These are phyloP conservation scores for Apiospora sp. DNA, from an alignment of 2,329 filamentous ascomycete species.

Conservation along the genomic window DNA sequence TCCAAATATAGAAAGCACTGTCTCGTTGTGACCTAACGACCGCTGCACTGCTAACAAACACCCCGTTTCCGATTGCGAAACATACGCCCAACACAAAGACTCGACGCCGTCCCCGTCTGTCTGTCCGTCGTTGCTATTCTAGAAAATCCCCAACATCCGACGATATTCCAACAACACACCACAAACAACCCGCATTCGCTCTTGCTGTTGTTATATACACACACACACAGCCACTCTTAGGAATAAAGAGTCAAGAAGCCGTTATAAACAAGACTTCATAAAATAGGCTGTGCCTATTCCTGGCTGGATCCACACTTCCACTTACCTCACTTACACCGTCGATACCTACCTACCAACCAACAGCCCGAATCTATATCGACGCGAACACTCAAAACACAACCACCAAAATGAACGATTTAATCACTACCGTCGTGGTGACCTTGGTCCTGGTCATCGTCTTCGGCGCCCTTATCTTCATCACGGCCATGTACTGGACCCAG, in stretches of 20 bases:
- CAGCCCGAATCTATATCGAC: not conserved
- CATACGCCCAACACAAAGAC: slow-evolving; percentile 8
- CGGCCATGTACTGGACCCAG: slow-evolving; percentile 22
- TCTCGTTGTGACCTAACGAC: slow-evolving; percentile 11
- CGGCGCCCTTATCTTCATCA: slow-evolving; percentile 15
- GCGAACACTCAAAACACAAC: not conserved
- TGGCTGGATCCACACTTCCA: slow-evolving; percentile 4
- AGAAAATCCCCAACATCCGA: not conserved
- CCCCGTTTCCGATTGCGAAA: slow-evolving; percentile 13
- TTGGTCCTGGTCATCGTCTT: slow-evolving; percentile 23
- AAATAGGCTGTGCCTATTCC: slow-evolving; percentile 17
- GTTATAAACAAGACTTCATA: not conserved
- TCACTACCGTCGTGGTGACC: slow-evolving; percentile 19
- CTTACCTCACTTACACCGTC: not conserved
- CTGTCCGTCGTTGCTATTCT: not conserved
- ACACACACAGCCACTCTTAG: not conserved
- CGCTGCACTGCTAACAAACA: not conserved
- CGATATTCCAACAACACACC: not conserved
- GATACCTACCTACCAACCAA: not conserved
- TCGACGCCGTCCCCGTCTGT: slow-evolving; percentile 4
- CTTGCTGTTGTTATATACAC: not conserved
- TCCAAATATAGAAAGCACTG: not conserved
- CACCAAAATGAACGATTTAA: slow-evolving; percentile 9
- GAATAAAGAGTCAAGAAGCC: not conserved
- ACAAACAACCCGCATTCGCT: slow-evolving; percentile 5